Evolutionary conservation across 441 rosid genomes (phyloP), one percentile per base, ranked within the genome.

Genomic region (Adansonia madagascariensis): DNA sequence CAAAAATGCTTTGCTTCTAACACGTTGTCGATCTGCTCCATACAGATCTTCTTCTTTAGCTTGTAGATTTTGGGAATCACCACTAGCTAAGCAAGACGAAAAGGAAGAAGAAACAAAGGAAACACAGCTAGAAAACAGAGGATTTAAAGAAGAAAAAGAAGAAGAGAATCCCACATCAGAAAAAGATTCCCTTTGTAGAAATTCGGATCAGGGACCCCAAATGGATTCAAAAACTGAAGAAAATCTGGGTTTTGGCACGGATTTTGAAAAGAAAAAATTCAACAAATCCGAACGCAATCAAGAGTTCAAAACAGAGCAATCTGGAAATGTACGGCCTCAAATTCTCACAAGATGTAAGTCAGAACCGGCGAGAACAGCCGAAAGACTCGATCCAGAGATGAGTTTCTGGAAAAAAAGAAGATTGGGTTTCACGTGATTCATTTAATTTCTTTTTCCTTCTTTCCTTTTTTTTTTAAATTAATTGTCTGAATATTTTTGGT

Each of bases 21-120:
- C 92, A 8, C 87, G 97, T 75, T 87, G 97, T 78, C 90, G 93
- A 89, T 94, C 98, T 83, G 97, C 97, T 1, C 97, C 98, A 11
- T 91, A 90, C 81, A 78, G 95, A 71, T 89, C 97, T 1, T 92
- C 97, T 1, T 91, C 97, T 59, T 77, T 94, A 41, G 98, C 96
- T 44, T 44, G 82, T 77, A 89, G 85, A 75, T 92, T 94, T 82
- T 92, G 97, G 98, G 97, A 88, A 12, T 92, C 94, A 4, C 89
- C 91, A 1, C 71, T 84, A 43, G 77, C 69, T 12, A 75, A 76
- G 12, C 89, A 84, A 84, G 82, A 64, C 77, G 70, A 80, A 49
- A 83, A 73, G 60, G 77, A 71, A 77, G 75, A 77, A 17, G 52
- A 39, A 57, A 62, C 80, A 49, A 77, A 70, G 75, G 75, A 77